A percentile compares a stretch with the other conserved stretches of the same genome.
phyloP scores from a whole-genome alignment of 805 yeast genomes.

The Millerozyma miso region DNA sequence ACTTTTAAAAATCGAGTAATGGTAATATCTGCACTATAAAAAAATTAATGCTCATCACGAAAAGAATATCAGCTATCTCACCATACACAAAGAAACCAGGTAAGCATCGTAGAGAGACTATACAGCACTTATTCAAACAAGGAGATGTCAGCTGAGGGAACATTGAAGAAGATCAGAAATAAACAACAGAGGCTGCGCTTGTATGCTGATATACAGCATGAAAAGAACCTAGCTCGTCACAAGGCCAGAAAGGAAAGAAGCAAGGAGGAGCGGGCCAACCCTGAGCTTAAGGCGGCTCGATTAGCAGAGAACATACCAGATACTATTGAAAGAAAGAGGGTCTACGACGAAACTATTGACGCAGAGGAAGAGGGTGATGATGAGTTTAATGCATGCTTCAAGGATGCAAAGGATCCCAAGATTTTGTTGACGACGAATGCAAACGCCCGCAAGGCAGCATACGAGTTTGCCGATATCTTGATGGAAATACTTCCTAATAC shows the following conservation, averaged over 20 bases:
- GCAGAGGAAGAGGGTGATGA: constrained; percentile 59
- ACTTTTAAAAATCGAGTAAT: not conserved
- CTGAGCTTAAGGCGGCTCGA: constrained; percentile 77
- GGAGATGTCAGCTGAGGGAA: constrained; percentile 23
- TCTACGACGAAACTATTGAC: constrained; percentile 77
- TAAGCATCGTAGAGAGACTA: too few relatives aligned
- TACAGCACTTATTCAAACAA: too few relatives aligned
- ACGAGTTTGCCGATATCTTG: constrained; percentile 82
- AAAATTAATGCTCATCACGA: not conserved
- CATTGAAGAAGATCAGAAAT: constrained; percentile 53
- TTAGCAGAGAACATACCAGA: constrained; percentile 72
- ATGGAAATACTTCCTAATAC: constrained; percentile 82
- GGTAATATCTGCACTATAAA: not conserved
- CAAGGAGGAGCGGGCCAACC: constrained; percentile 80
- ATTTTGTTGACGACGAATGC: constrained; percentile 86
- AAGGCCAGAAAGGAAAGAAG: constrained; percentile 75
- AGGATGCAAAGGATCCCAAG: constrained; percentile 55
- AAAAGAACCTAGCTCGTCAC: constrained; percentile 72
- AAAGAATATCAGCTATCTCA: not conserved
- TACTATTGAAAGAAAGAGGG: constrained; percentile 81
- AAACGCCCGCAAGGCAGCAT: constrained; percentile 79
- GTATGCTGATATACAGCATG: constrained; percentile 68
- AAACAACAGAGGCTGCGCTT: constrained; percentile 77
- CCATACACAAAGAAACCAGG: not conserved
- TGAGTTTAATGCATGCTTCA: constrained; percentile 59